Evolutionary conservation across 768 basidiomycete genomes (phyloP).

Genomic region (Rhizopogon vinicolor): DNA sequence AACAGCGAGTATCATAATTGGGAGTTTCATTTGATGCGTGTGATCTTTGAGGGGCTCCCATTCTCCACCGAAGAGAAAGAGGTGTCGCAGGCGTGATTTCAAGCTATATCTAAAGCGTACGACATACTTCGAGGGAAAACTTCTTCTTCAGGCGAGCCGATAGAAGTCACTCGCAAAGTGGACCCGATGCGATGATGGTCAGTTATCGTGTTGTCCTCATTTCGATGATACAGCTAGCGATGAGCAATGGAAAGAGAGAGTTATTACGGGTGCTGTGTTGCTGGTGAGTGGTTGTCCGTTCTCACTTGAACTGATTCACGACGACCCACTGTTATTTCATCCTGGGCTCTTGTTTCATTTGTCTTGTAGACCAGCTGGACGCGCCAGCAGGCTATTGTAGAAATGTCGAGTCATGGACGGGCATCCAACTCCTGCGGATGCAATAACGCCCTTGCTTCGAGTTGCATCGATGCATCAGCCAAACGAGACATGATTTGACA

Average conservation of each 20-base stretch:
- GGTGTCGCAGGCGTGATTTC: slow-evolving; percentile 59
- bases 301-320: background rate
- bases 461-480: too few relatives aligned
- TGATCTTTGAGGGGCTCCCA: too few relatives aligned
- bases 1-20: too few relatives aligned
- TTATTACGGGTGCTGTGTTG: slow-evolving; percentile 52
- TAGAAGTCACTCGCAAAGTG: slow-evolving; percentile 16
- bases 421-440: background rate
- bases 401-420: background rate
- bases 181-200: slow-evolving; percentile 42
- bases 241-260: slow-evolving; percentile 63
- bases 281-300: slow-evolving; percentile 32
- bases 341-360: too few relatives aligned
- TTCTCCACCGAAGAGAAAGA: slow-evolving; percentile 14
- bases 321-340: background rate
- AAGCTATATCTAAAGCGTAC: slow-evolving; percentile 66
- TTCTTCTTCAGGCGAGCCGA: slow-evolving; percentile 14
- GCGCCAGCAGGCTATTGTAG: slow-evolving; percentile 26
- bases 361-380: too few relatives aligned
- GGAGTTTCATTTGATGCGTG: too few relatives aligned
- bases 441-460: background rate
- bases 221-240: slow-evolving; percentile 41
- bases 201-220: slow-evolving; percentile 37
- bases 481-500: background rate
- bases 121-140: slow-evolving; percentile 52